Conservation (phyloP, 345 rosid species). For the Gossypium turneri region DNA sequence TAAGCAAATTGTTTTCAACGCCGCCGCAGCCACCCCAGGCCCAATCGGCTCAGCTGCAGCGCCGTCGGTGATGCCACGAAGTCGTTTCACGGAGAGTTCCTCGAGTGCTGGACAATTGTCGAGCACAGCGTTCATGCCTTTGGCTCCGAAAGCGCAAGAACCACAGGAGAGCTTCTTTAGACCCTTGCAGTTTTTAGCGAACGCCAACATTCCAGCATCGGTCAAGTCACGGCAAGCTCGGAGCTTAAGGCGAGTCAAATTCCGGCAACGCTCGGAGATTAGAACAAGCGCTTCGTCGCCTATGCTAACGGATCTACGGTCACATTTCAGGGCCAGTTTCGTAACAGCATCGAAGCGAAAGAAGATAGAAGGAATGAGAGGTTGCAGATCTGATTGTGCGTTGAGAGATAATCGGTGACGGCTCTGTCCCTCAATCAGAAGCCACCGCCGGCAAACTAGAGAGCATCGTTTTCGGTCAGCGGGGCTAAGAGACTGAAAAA, state of each 20-base stretch:
- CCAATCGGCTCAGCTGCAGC: conserved; percentile 58
- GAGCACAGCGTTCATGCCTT: conserved; percentile 77
- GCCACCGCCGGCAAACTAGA: conserved; percentile 72
- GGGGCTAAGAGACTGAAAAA: conserved; percentile 63
- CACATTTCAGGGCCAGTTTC: conserved; percentile 79
- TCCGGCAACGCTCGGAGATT: conserved; percentile 64
- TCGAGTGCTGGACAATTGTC: conserved; percentile 66
- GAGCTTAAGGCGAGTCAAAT: conserved; percentile 75
- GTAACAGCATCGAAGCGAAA: conserved; percentile 84
- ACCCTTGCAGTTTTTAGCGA: conserved; percentile 64
- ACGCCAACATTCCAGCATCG: conserved; percentile 56
- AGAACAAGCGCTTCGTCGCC: conserved; percentile 59
- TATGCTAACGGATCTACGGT: conserved; percentile 67
- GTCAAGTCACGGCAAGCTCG: conserved; percentile 77
- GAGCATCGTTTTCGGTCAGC: conserved; percentile 69
- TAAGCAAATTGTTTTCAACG: conserved; percentile 59
- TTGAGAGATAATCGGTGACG: conserved; percentile 82
- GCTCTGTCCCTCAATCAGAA: conserved; percentile 70
- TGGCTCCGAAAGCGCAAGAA: conserved; percentile 81
- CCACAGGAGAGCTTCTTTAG: conserved; percentile 81
- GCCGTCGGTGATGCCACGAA: conserved; percentile 56
- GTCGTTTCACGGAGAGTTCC: conserved; percentile 76
- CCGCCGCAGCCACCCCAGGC: conserved; percentile 51
- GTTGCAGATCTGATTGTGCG: conserved; percentile 59
- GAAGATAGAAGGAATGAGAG: conserved; percentile 49